Percentiles rank a stretch among this genome's conserved stretches.
Evolutionary conservation across 2,329 filamentous ascomycete genomes (phyloP).

Genomic region (Lachnellula cervina): DNA sequence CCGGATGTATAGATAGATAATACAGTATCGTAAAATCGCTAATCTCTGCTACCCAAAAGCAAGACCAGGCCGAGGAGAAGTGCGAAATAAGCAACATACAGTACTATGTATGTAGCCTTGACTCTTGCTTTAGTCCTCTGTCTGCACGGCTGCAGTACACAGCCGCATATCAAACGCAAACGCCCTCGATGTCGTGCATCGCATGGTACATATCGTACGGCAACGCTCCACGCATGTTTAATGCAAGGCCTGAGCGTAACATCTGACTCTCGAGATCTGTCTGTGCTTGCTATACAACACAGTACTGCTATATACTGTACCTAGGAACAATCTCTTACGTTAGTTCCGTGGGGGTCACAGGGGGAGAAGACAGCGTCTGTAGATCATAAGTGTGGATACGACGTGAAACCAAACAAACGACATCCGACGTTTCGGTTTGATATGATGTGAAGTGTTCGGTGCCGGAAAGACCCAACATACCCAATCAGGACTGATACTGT

Average conservation of each 20-base stretch:
- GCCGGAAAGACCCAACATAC: too few species aligned
- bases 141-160: too few species aligned
- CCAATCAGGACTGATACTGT: too few species aligned
- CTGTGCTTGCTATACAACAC: too few species aligned
- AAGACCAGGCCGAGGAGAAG: not conserved
- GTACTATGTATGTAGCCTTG: not conserved
- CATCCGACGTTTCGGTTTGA: not conserved
- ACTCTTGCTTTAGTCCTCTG: not conserved
- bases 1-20: not conserved
- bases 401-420: not conserved
- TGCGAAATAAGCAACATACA: not conserved
- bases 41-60: not conserved
- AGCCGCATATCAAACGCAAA: not conserved
- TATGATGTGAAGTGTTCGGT: too few species aligned
- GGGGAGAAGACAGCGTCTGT: not conserved
- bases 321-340: too few species aligned
- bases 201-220: not conserved
- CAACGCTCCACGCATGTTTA: not conserved
- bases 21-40: too few species aligned
- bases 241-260: not conserved
- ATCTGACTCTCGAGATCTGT: too few species aligned
- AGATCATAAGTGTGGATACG: not conserved
- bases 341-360: too few species aligned
- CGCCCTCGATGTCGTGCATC: not conserved
- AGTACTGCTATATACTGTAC: too few species aligned